Evolutionary conservation across 331 rosid species (phyloP).

Genomic region (Spiraea crenata): DNA sequence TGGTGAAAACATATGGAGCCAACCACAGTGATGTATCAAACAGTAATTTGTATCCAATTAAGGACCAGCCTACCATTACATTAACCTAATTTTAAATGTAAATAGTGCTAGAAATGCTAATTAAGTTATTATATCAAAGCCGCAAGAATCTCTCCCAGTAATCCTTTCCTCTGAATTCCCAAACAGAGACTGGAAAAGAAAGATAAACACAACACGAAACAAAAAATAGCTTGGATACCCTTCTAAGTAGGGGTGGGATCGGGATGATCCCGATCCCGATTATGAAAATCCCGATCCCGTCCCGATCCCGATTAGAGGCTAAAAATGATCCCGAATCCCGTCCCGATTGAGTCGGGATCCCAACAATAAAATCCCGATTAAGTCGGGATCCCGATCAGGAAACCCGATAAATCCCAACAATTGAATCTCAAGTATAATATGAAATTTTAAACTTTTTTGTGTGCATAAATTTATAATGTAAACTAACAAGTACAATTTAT

Average conservation of each 20-base stretch:
- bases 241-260: conserved; percentile 5
- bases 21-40: conserved; percentile 15
- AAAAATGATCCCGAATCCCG: no score
- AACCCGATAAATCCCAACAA: no score
- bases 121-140: neutral
- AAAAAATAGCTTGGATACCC: neutral
- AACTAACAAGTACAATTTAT: no score
- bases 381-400: no score
- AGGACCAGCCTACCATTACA: neutral
- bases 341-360: no score
- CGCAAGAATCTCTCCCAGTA: conserved; percentile 3
- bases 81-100: neutral
- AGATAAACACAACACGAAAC: conserved; percentile 7
- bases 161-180: conserved; percentile 6
- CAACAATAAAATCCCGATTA: no score
- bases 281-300: no score
- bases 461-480: no score
- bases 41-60: neutral
- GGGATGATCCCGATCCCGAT: no score
- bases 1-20: conserved; percentile 3
- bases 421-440: no score
- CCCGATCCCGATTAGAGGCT: no score
- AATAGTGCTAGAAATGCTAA: neutral
- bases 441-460: no score
- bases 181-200: neutral